Conservation (phyloP, 345 rosid genomes). For the Camelina sativa region DNA sequence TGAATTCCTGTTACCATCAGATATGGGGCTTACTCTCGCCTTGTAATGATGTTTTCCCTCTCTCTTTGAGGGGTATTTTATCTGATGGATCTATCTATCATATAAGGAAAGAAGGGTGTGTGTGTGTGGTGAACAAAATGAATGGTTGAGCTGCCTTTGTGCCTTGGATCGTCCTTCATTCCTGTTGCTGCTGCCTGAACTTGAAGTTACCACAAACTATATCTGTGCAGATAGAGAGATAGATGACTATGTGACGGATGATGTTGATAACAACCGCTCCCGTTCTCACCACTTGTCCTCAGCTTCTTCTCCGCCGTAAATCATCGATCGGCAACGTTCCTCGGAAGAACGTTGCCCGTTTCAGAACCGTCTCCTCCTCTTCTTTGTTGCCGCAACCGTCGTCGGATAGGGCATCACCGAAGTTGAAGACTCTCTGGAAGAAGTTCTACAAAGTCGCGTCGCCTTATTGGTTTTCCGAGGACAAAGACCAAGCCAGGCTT, state of each 20-base stretch:
- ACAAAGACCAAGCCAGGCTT: slow-evolving; percentile 72
- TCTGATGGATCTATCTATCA: neutral
- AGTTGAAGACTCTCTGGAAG: slow-evolving; percentile 50
- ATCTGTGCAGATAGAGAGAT: neutral
- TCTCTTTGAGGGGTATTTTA: neutral
- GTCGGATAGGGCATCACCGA: slow-evolving; percentile 47
- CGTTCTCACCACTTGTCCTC: slow-evolving; percentile 33
- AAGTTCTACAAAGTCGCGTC: slow-evolving; percentile 94
- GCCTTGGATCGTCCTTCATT: neutral
- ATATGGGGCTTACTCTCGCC: neutral
- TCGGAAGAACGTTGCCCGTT: slow-evolving; percentile 16
- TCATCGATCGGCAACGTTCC: slow-evolving; percentile 8
- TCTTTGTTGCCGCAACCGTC: slow-evolving; percentile 39
- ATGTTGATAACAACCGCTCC: slow-evolving; percentile 30
- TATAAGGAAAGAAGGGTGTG: no score
- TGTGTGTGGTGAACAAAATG: slow-evolving; percentile 18
- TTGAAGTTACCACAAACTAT: neutral
- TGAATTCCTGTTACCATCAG: neutral
- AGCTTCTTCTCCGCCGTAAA: slow-evolving; percentile 29
- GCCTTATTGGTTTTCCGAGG: slow-evolving; percentile 90
- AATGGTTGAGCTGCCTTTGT: slow-evolving; percentile 22
- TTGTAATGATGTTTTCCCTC: neutral
- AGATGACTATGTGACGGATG: slow-evolving; percentile 11
- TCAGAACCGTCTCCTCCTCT: slow-evolving; percentile 27
- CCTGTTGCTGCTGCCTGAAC: neutral